Conservation (phyloP, 1,139 yeast genomes). For the Yamadazyma pseudoaaseri region DNA sequence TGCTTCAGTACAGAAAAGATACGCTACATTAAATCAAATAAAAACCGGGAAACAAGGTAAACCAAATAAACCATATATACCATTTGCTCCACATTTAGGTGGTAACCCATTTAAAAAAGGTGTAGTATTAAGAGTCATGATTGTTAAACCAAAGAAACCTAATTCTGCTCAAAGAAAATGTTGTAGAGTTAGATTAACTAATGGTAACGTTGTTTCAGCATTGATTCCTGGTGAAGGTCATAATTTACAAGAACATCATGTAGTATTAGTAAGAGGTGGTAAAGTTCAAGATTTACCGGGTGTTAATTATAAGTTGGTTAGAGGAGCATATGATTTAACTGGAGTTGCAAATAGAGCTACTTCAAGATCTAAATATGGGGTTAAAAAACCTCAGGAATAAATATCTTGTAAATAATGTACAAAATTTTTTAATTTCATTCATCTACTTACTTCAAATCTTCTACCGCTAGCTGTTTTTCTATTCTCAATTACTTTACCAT, state of each 20-base stretch:
- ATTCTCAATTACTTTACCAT: conserved; percentile 53
- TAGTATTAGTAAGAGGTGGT: conserved; percentile 94
- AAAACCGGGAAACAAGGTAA: conserved; percentile 62
- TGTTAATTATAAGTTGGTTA: conserved; percentile 88
- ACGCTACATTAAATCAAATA: conserved; percentile 73
- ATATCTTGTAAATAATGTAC: conserved; percentile 4
- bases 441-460: conserved; percentile 49
- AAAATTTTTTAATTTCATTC: background rate
- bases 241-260: conserved; percentile 97
- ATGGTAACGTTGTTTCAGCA: conserved; percentile 86
- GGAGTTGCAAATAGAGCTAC: conserved; percentile 94
- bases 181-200: conserved; percentile 88
- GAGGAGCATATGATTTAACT: conserved; percentile 92
- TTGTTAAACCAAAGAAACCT: conserved; percentile 95
- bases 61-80: conserved; percentile 43
- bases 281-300: conserved; percentile 98
- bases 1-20: conserved; percentile 35
- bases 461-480: conserved; percentile 86
- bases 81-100: conserved; percentile 82
- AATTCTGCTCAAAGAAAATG: conserved; percentile 98
- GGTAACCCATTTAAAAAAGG: conserved; percentile 84
- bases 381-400: conserved; percentile 65
- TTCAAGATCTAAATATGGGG: conserved; percentile 92
- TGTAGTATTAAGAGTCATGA: conserved; percentile 92
- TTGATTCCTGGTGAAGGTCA: conserved; percentile 99